phyloP scores from a whole-genome alignment of 495 filamentous ascomycete species.

The Penicillium coprophilum region DNA sequence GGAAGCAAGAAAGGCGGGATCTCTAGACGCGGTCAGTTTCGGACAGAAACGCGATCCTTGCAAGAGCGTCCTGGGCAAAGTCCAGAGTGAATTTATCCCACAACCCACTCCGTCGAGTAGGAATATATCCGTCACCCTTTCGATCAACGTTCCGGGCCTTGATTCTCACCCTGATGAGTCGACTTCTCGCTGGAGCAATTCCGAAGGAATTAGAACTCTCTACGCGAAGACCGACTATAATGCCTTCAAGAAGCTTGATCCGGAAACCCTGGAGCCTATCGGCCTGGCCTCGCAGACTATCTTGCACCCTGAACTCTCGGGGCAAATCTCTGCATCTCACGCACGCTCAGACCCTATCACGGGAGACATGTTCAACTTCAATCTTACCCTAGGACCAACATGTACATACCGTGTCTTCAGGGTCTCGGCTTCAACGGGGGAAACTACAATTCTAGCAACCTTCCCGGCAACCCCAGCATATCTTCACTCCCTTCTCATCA shows the following conservation, averaged over 20 bases:
- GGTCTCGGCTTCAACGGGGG: slow-evolving; percentile 56
- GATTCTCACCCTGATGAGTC: slow-evolving; percentile 9
- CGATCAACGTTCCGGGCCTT: slow-evolving; percentile 56
- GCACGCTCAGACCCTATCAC: slow-evolving; percentile 67
- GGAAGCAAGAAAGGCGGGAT: slow-evolving; percentile 53
- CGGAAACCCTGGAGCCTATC: slow-evolving; percentile 68
- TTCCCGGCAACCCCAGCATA: slow-evolving; percentile 60
- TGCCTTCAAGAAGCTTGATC: slow-evolving; percentile 59
- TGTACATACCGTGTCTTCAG: slow-evolving; percentile 66
- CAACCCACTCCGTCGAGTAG: slow-evolving; percentile 25
- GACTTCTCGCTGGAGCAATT: slow-evolving; percentile 21
- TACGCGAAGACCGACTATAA: slow-evolving; percentile 61
- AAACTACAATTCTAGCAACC: slow-evolving; percentile 68
- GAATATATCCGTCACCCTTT: slow-evolving; percentile 64
- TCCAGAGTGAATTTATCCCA: slow-evolving; percentile 54
- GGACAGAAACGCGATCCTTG: slow-evolving; percentile 68
- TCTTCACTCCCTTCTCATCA: slow-evolving; percentile 72
- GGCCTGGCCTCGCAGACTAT: slow-evolving; percentile 53
- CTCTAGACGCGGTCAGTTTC: slow-evolving; percentile 50
- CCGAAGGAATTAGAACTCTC: slow-evolving; percentile 45
- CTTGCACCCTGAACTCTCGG: slow-evolving; percentile 66
- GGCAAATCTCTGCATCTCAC: slow-evolving; percentile 63
- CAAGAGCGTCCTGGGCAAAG: slow-evolving; percentile 63
- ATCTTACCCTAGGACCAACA: slow-evolving; percentile 51
- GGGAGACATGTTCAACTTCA: slow-evolving; percentile 78